Evolutionary conservation across 306 rosid species (phyloP).

Genomic region (Aeschynomene evenia): DNA sequence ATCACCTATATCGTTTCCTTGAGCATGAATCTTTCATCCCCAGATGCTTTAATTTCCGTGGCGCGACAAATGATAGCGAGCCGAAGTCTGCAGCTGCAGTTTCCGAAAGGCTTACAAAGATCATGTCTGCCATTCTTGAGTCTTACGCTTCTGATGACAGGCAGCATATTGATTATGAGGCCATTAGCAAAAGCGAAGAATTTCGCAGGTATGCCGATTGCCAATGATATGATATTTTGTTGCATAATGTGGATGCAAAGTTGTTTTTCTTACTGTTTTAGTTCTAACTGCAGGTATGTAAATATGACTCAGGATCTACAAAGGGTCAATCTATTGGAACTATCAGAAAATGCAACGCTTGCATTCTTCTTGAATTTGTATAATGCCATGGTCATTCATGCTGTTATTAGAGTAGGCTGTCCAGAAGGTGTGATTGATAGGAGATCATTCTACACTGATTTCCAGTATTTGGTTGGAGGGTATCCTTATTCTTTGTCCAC

Average conservation of each 20-base stretch:
- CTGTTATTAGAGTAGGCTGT: conserved; percentile 59
- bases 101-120: conserved; percentile 60
- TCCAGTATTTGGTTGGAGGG: conserved; percentile 83
- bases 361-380: conserved; percentile 87
- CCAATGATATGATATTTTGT: neutral
- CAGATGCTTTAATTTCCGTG: conserved; percentile 70
- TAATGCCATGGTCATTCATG: conserved; percentile 97
- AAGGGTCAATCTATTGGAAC: conserved; percentile 61
- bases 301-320: conserved; percentile 75
- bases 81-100: conserved; percentile 68
- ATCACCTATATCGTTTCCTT: conserved; percentile 77
- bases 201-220: conserved; percentile 71
- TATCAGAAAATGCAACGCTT: conserved; percentile 66
- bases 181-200: conserved; percentile 86
- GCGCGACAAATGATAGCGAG: conserved; percentile 53
- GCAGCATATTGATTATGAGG: conserved; percentile 57
- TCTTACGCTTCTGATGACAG: conserved; percentile 81
- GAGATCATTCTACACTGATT: conserved; percentile 72
- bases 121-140: conserved; percentile 91
- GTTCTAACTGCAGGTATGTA: conserved; percentile 59
- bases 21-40: conserved; percentile 77
- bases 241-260: neutral
- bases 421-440: conserved; percentile 78
- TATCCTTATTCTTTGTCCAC: conserved; percentile 59
- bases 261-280: neutral